Evolutionary conservation across 176 grass and related monocot genomes (phyloP).

Genomic region (Rhynchospora pubera): DNA sequence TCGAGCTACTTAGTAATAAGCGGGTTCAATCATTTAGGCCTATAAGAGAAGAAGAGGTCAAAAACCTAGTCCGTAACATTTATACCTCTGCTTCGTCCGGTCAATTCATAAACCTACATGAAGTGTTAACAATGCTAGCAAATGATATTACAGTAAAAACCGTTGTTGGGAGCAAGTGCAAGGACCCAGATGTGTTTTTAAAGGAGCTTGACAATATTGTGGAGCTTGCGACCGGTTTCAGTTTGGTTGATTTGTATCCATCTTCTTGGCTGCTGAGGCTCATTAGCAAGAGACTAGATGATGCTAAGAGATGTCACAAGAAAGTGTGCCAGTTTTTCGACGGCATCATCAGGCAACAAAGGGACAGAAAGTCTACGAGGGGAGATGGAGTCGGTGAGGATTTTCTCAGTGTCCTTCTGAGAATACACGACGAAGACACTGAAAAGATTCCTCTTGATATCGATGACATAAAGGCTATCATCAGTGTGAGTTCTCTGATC

Average conservation of each 20-base stretch:
- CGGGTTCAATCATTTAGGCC: conserved; percentile 12
- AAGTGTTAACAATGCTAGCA: not conserved
- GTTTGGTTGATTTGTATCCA: conserved; percentile 40
- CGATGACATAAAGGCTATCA: too few species aligned
- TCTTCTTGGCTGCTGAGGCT: conserved; percentile 28
- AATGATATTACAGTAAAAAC: not conserved
- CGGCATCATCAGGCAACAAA: not conserved
- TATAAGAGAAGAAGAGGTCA: conserved; percentile 31
- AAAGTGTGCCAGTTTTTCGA: not conserved
- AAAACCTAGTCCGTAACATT: conserved; percentile 1
- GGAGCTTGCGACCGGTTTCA: conserved; percentile 27
- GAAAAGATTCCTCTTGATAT: too few species aligned
- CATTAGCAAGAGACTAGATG: conserved; percentile 2
- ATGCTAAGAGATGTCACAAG: not conserved
- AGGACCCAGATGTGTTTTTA: not conserved
- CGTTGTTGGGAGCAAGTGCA: not conserved
- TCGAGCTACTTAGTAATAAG: conserved; percentile 30
- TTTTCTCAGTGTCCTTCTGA: not conserved
- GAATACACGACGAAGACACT: not conserved
- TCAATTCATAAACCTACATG: not conserved
- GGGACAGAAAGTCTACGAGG: not conserved
- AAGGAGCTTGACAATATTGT: not conserved
- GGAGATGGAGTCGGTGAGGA: not conserved
- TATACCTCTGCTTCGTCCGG: not conserved
- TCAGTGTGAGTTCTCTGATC: too few species aligned